Percentiles rank a stretch among this genome's conserved stretches.
phyloP scores from a whole-genome alignment of 305 asterid species.

The Solanum aculeatissimum region DNA sequence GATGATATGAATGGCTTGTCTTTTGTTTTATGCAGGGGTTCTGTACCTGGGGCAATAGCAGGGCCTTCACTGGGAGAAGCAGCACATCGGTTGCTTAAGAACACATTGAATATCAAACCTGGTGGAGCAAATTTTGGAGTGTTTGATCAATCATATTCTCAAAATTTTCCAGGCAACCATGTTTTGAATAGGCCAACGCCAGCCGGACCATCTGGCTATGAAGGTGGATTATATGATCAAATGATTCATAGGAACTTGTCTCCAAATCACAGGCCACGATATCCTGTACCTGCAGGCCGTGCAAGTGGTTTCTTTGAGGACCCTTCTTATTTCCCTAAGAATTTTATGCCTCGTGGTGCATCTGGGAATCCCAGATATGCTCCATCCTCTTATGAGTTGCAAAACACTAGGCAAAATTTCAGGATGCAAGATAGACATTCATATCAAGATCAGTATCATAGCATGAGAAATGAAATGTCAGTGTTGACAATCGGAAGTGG shows the following conservation, averaged over 20 bases:
- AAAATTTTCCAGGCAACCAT: slow-evolving; percentile 30
- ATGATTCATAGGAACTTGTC: slow-evolving; percentile 16
- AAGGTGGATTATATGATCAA: slow-evolving; percentile 40
- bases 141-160: slow-evolving; percentile 24
- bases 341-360: slow-evolving; percentile 22
- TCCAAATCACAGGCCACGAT: slow-evolving; percentile 21
- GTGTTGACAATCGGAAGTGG: slow-evolving; percentile 39
- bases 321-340: slow-evolving; percentile 13
- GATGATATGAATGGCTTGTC: background rate
- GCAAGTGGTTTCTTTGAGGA: slow-evolving; percentile 34
- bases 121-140: slow-evolving; percentile 6
- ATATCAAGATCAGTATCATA: slow-evolving; percentile 35
- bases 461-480: slow-evolving; percentile 43
- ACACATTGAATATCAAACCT: slow-evolving; percentile 49
- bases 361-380: slow-evolving; percentile 25
- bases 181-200: slow-evolving; percentile 38
- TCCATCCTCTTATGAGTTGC: slow-evolving; percentile 17
- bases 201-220: slow-evolving; percentile 74
- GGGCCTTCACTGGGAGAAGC: slow-evolving; percentile 92
- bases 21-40: slow-evolving; percentile 47
- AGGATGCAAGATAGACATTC: slow-evolving; percentile 30
- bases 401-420: slow-evolving; percentile 26
- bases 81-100: slow-evolving; percentile 80
- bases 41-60: slow-evolving; percentile 68
- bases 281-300: slow-evolving; percentile 34